Evolutionary conservation across 2,329 filamentous ascomycete genomes (phyloP), one percentile per base, ranked within the genome.

Genomic region (Alternaria sp.): DNA sequence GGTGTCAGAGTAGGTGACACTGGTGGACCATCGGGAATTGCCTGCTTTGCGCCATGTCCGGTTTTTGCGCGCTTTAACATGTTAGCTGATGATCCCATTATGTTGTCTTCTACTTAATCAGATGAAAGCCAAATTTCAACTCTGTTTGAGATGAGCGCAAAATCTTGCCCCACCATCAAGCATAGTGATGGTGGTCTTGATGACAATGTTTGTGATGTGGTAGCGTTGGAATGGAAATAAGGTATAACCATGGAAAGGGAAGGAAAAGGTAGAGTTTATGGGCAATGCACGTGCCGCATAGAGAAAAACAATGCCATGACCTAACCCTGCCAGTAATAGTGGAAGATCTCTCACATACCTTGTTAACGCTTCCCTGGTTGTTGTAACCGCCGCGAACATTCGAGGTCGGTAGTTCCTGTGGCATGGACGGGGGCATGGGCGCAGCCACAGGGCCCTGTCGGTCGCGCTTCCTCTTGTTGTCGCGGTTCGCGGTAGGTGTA

Each of bases 1-100:
- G 95, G 95, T 1, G 94, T 93, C 48, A 99, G 82, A 0, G 93
- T 97, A 0, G 95, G 94, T 65, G 94, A 95, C 25, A 96, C 86
- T 2, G 87, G 84, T 2, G 87, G 82, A 12, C 80, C 79, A 38
- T 85, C 86, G 54, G 89, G 86, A 10, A 84, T 82, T 16, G 86
- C 81, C 69, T 90, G 84, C 72, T 90, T 87, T 61, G 88, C 87
- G 51, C 70, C 67, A 60, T 80, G 76, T 70, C 94, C 91, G 61
- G 87, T 87, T 34, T 94, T 97, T 5, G 90, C 83, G 68, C 92
- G 87, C 87, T 94, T 60, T 18, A 22, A 38, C 10, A 49, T 30
- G 57, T 63, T 60, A 63, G 60, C 48, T 40, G 43, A 40, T 48
- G 30, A 16, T 36, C 9, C 43, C 34, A 34, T 43, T 28, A 27